A percentile compares a stretch with the other conserved stretches of the same genome.
Conservation (phyloP, 1,139 yeast species). For the Geotrichum candidum region DNA sequence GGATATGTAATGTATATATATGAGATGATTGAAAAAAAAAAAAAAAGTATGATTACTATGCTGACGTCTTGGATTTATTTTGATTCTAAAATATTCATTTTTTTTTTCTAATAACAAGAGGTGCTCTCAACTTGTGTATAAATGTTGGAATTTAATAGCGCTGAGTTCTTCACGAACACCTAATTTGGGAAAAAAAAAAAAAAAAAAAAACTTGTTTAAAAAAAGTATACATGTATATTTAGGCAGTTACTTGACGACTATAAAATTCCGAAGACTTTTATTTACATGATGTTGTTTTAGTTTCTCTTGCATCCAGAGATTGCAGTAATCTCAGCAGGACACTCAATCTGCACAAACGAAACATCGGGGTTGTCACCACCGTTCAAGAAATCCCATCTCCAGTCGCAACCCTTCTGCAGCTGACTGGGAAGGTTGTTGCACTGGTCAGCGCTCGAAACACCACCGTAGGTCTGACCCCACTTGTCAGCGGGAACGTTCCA, state of each 20-base stretch:
- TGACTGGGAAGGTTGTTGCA: constrained; percentile 17
- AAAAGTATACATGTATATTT: background rate
- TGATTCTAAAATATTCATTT: no score
- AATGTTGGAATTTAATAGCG: no score
- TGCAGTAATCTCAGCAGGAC: constrained; percentile 19
- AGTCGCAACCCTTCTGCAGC: constrained; percentile 20
- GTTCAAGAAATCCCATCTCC: constrained; percentile 20
- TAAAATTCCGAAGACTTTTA: background rate
- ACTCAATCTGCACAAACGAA: constrained; percentile 18
- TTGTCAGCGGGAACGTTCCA: constrained; percentile 13
- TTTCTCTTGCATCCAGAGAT: constrained; percentile 18
- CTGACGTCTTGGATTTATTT: no score
- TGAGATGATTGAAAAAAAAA: background rate
- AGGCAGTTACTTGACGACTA: no score
- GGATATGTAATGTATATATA: no score
- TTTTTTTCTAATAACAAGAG: no score
- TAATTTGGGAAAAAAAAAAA: no score
- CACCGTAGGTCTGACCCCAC: constrained; percentile 22
- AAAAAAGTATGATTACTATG: background rate
- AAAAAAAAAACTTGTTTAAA: background rate
- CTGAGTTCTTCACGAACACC: no score
- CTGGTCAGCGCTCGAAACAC: constrained; percentile 13
- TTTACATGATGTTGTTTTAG: background rate
- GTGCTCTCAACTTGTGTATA: no score
- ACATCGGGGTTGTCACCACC: constrained; percentile 19